Evolutionary conservation across 768 basidiomycete genomes (phyloP).

Genomic region (Tricholoma sp.): DNA sequence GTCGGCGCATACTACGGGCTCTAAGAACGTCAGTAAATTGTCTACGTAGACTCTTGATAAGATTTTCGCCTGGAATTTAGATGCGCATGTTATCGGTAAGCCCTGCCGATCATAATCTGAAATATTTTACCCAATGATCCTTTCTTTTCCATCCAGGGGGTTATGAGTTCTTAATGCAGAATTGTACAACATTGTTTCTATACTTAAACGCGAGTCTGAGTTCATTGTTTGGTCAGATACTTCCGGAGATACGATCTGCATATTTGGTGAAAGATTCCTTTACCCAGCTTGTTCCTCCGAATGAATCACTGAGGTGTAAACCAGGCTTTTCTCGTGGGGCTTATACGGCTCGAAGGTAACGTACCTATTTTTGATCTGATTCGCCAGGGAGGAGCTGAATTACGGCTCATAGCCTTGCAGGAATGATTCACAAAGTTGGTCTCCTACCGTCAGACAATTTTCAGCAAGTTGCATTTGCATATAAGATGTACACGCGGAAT

Average conservation of each 20-base stretch:
- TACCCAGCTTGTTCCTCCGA: not conserved
- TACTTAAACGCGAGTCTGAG: not conserved
- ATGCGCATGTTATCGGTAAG: slow-evolving; percentile 45
- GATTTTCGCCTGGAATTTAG: slow-evolving; percentile 45
- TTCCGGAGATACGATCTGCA: slow-evolving; percentile 52
- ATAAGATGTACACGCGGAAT: slow-evolving; percentile 52
- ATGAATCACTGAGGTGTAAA: not conserved
- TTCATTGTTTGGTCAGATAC: slow-evolving; percentile 26
- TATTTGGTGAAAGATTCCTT: slow-evolving; percentile 40
- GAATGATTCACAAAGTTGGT: slow-evolving; percentile 50
- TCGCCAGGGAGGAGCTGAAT: not conserved
- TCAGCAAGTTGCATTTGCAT: slow-evolving; percentile 61
- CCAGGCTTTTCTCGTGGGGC: slow-evolving; percentile 59
- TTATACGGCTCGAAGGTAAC: slow-evolving; percentile 51
- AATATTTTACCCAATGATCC: not conserved
- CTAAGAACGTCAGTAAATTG: not conserved
- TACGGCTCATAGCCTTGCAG: slow-evolving; percentile 32
- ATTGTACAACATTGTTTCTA: slow-evolving; percentile 30
- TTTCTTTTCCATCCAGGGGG: slow-evolving; percentile 29
- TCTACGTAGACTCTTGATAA: slow-evolving; percentile 36
- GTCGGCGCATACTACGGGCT: not conserved
- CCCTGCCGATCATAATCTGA: not conserved
- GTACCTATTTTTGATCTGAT: not conserved
- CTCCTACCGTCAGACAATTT: slow-evolving; percentile 41
- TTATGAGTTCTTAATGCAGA: slow-evolving; percentile 57